These are phyloP conservation scores for Haplosporangium sp. DNA, from an alignment of 371 early-diverging fungal species.

Conservation along the genomic window DNA sequence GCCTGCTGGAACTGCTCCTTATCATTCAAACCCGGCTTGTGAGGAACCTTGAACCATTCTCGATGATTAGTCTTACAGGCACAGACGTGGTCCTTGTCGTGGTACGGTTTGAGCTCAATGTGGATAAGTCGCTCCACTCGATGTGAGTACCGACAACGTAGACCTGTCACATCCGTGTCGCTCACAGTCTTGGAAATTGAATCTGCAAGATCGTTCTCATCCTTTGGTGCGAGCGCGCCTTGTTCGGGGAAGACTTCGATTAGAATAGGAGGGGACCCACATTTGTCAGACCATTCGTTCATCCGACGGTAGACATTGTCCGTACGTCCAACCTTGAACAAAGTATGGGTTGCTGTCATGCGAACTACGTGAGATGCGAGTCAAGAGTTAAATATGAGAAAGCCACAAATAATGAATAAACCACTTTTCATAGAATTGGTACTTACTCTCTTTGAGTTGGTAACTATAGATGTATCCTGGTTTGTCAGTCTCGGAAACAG, in stretches of 20 bases:
- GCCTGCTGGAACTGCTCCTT: conserved; percentile 46
- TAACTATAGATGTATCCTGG: conserved; percentile 67
- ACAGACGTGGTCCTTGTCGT: conserved; percentile 57
- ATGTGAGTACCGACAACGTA: conserved; percentile 59
- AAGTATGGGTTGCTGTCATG: conserved; percentile 45
- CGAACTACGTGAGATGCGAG: conserved; percentile 14
- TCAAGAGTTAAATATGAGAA: not conserved
- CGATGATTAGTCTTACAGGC: conserved; percentile 59
- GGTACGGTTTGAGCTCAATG: conserved; percentile 59
- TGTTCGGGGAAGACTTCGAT: conserved; percentile 60
- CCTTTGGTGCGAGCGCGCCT: conserved; percentile 31
- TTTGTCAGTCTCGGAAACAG: conserved; percentile 59
- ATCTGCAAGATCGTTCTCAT: conserved; percentile 43
- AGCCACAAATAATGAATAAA: not conserved
- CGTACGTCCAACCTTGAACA: conserved; percentile 68
- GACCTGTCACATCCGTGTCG: conserved; percentile 40
- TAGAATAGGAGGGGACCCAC: conserved; percentile 59
- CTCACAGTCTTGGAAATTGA: conserved; percentile 28
- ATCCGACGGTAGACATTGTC: conserved; percentile 62
- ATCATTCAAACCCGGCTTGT: conserved; percentile 40
- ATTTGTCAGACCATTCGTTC: conserved; percentile 60
- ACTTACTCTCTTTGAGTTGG: conserved; percentile 48
- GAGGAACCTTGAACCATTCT: conserved; percentile 62
- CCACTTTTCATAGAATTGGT: not conserved
- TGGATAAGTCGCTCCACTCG: conserved; percentile 67